Conservation (phyloP, 805 yeast genomes). For the Grigorovia jiainica region DNA sequence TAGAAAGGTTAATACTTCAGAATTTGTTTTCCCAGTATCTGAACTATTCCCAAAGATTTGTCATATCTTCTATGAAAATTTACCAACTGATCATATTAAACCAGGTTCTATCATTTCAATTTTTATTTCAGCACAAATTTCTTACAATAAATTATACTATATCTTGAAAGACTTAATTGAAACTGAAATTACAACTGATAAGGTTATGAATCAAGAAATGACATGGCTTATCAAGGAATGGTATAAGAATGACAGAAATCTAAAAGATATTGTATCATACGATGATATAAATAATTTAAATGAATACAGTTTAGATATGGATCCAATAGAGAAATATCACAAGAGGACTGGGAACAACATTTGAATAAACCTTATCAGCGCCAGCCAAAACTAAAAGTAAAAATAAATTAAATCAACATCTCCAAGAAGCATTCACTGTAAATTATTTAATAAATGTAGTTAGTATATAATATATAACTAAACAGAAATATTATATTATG, state of each 20-base stretch:
- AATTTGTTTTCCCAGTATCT: constrained; percentile 70
- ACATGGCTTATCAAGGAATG: constrained; percentile 53
- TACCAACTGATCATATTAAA: constrained; percentile 32
- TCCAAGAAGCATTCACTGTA: not conserved
- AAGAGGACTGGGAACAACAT: constrained; percentile 31
- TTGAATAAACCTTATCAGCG: too few species aligned
- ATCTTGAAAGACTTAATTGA: constrained; percentile 54
- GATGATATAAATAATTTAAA: constrained; percentile 37
- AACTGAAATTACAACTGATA: constrained; percentile 44
- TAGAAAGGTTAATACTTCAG: constrained; percentile 53
- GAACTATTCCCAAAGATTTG: constrained; percentile 59
- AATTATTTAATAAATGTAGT: not conserved
- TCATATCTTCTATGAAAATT: constrained; percentile 39
- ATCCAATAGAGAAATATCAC: constrained; percentile 47
- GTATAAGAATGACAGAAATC: constrained; percentile 55
- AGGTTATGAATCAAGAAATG: constrained; percentile 49
- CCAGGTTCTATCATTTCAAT: constrained; percentile 52
- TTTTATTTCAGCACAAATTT: constrained; percentile 54
- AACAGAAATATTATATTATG: too few species aligned
- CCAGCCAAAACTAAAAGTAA: not conserved
- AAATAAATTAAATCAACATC: not conserved
- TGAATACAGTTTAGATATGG: constrained; percentile 41
- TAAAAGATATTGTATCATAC: constrained; percentile 46
- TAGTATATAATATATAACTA: too few species aligned
- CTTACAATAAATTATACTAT: constrained; percentile 57